Evolutionary conservation across 2,329 filamentous ascomycete species (phyloP).

Genomic region (Gremmenia infestans): DNA sequence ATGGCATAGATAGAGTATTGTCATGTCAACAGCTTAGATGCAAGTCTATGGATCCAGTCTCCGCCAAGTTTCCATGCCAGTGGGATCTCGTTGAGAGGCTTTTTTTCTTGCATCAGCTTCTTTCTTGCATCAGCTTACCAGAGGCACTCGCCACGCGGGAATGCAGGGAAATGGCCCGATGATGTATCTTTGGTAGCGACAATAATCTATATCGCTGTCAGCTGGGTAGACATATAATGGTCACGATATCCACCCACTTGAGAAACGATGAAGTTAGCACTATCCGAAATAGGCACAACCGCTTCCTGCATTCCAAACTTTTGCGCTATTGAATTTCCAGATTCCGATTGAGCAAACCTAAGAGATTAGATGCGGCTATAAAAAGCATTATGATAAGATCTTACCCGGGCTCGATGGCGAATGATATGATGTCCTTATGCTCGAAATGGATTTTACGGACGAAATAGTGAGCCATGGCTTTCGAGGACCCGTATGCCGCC

Average conservation of each 20-base stretch:
- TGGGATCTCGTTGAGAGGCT: no score
- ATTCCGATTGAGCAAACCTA: no score
- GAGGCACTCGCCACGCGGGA: neutral
- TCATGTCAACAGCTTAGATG: no score
- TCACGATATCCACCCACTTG: neutral
- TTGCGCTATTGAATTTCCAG: neutral
- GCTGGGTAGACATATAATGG: neutral
- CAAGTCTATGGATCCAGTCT: no score
- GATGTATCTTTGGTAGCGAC: neutral
- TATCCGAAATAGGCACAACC: neutral
- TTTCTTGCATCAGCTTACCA: neutral
- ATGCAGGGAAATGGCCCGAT: neutral
- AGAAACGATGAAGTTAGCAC: neutral
- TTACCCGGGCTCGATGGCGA: no score
- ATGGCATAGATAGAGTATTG: no score
- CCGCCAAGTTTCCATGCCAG: no score
- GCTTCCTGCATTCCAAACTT: neutral
- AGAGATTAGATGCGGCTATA: no score
- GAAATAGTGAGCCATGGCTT: slow-evolving; percentile 34
- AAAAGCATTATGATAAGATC: no score
- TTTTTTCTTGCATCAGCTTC: no score
- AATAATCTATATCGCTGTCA: neutral
- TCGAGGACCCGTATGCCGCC: slow-evolving; percentile 39
- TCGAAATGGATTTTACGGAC: slow-evolving; percentile 34
- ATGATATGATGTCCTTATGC: slow-evolving; percentile 10